phyloP scores from a whole-genome alignment of 1,284 basidiomycete species.

The Phenoliferia sp. region DNA sequence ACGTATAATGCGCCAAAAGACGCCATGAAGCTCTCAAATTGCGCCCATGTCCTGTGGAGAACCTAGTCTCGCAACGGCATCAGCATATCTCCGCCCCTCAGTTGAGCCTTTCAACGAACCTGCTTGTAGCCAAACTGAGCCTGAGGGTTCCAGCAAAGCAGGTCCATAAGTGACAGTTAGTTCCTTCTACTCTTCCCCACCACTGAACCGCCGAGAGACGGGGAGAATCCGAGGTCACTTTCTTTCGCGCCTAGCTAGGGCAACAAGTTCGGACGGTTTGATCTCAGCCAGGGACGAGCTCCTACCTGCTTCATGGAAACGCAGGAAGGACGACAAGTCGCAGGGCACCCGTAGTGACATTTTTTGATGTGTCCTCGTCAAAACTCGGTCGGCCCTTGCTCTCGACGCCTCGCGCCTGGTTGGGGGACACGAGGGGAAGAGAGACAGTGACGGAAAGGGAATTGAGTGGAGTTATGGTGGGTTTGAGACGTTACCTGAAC shows the following conservation, averaged over 20 bases:
- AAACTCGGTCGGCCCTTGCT: neutral
- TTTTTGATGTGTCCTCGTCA: neutral
- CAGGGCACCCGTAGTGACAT: slow-evolving; percentile 21
- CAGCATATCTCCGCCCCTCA: neutral
- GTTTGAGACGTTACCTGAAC: slow-evolving; percentile 6
- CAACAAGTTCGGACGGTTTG: slow-evolving; percentile 91
- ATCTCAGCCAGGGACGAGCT: slow-evolving; percentile 63
- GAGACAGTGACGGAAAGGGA: neutral
- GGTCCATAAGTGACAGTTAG: neutral
- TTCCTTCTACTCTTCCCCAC: neutral
- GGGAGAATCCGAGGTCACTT: slow-evolving; percentile 47
- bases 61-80: slow-evolving; percentile 6
- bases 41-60: slow-evolving; percentile 73
- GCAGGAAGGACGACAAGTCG: slow-evolving; percentile 11
- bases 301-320: slow-evolving; percentile 6
- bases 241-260: slow-evolving; percentile 86
- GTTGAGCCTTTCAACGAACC: slow-evolving; percentile 46
- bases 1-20: slow-evolving; percentile 80
- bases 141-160: slow-evolving; percentile 45
- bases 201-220: slow-evolving; percentile 34
- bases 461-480: neutral
- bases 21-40: slow-evolving; percentile 74
- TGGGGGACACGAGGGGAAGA: neutral
- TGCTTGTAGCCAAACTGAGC: slow-evolving; percentile 73
- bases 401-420: neutral